Conservation (phyloP, 371 early-diverging fungal genomes). For the Chytridium lagenaria region DNA sequence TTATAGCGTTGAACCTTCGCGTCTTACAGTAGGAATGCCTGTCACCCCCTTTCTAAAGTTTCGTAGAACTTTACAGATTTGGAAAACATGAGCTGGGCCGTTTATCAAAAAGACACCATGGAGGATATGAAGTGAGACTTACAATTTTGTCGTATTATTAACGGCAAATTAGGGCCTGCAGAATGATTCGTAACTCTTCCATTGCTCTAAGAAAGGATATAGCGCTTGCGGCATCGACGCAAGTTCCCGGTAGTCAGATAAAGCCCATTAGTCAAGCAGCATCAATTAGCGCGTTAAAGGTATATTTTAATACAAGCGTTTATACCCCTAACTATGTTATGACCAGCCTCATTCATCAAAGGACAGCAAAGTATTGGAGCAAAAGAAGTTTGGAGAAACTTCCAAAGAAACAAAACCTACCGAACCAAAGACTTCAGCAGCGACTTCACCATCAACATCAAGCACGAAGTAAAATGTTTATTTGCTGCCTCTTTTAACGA, state of each 20-base stretch:
- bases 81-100: slow-evolving; percentile 17
- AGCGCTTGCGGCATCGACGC: slow-evolving; percentile 5
- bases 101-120: not conserved
- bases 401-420: too few relatives aligned
- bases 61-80: slow-evolving; percentile 10
- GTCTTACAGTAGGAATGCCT: too few relatives aligned
- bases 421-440: too few relatives aligned
- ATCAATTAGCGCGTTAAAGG: too few relatives aligned
- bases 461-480: not conserved
- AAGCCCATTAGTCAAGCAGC: too few relatives aligned
- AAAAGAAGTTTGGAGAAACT: not conserved
- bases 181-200: not conserved
- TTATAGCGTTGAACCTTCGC: slow-evolving; percentile 20
- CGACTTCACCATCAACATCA: not conserved
- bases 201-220: slow-evolving; percentile 13
- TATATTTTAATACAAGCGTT: too few relatives aligned
- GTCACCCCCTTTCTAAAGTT: not conserved
- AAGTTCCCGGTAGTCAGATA: not conserved
- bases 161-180: not conserved
- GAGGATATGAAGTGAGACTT: slow-evolving; percentile 16
- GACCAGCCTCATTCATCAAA: not conserved
- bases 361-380: not conserved
- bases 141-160: not conserved
- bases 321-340: not conserved
- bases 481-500: not conserved